Evolutionary conservation across 1,284 basidiomycete species (phyloP), one percentile per base, ranked within the genome.

Genomic region (Ceratobasidium papillatum): DNA sequence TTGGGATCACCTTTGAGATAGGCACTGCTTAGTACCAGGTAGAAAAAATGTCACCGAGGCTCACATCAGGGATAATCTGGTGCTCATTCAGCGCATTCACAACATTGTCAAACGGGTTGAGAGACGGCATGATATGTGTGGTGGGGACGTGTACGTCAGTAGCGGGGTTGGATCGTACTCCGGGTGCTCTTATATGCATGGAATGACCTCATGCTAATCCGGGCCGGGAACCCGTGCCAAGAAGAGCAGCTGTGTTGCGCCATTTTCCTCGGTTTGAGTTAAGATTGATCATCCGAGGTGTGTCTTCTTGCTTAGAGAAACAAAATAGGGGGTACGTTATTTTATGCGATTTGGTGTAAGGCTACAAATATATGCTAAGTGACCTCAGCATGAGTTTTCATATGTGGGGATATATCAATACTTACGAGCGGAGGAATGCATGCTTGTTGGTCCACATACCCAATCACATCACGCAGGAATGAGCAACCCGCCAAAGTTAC

Each of bases 31-130:
- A 69, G 66, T 27, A 27, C 11, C 8, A 7, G 8, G 25, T 22
- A 32, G 36, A 25, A 17, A 9, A 5, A 8, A 1, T 14, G 12
- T 27, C 27, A 14, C 3, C 2, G 11, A 30, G 12, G n/a, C 68
- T 1, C 34, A 90, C 84, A 76, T 89, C 87, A 2, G 89, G 87
- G 62, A 89, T 86, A 75, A 90, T 82, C n/a, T 84, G 79, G 19
- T 84, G 83, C 32, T 81, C 78, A 75, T 83, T 79, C 74, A 89
- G 82, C 3, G 84, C 79, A 49, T 78, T 51, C 12, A 83, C 78
- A 19, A 89, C 81, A 45, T 83, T 80, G 25, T 71, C 68, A 41
- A 71, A 71, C 27, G 54, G 68, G n/a, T 34, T 71, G 56, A 61
- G 68, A 12, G 68, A 59, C 17, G 68, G 56, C 68, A 71, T 71